Percentiles rank a stretch among this genome's conserved stretches.
phyloP scores from a whole-genome alignment of 1,284 basidiomycete species.

The Microbotryum saponariae region DNA sequence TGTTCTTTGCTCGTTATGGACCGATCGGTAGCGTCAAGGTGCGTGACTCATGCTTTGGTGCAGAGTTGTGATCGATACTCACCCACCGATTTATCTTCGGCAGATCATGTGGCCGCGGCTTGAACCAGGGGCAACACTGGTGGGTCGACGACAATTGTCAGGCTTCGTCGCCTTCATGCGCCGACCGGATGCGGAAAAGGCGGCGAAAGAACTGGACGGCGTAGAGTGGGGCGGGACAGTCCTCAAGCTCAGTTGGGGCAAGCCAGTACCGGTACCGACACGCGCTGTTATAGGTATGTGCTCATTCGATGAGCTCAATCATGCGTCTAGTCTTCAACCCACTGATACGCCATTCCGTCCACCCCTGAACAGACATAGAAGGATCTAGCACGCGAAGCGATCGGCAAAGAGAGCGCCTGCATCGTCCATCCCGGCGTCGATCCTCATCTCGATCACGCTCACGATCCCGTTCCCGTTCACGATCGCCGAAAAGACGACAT shows the following conservation, averaged over 20 bases:
- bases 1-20: slow-evolving; percentile 64
- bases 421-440: slow-evolving; percentile 41
- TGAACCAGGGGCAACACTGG: slow-evolving; percentile 27
- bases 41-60: not conserved
- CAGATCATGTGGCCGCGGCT: slow-evolving; percentile 87
- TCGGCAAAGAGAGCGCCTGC: slow-evolving; percentile 30
- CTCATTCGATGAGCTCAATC: not conserved
- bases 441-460: slow-evolving; percentile 29
- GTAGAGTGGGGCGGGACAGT: slow-evolving; percentile 82
- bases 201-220: slow-evolving; percentile 78
- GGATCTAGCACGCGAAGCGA: not conserved
- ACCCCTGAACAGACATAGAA: slow-evolving; percentile 5
- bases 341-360: not conserved
- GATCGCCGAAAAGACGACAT: slow-evolving; percentile 25
- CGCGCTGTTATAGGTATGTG: slow-evolving; percentile 70
- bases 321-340: not conserved
- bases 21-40: slow-evolving; percentile 47
- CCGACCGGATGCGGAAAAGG: slow-evolving; percentile 77
- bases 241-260: slow-evolving; percentile 88
- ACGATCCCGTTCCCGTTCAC: slow-evolving; percentile 33
- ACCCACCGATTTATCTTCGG: not conserved
- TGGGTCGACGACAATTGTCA: slow-evolving; percentile 54
- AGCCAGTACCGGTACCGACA: slow-evolving; percentile 74
- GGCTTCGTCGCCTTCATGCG: slow-evolving; percentile 97
- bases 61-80: not conserved